Base-by-base conservation (phyloP, 2,329 filamentous ascomycete genomes). In the Albifimbria verrucaria region DNA sequence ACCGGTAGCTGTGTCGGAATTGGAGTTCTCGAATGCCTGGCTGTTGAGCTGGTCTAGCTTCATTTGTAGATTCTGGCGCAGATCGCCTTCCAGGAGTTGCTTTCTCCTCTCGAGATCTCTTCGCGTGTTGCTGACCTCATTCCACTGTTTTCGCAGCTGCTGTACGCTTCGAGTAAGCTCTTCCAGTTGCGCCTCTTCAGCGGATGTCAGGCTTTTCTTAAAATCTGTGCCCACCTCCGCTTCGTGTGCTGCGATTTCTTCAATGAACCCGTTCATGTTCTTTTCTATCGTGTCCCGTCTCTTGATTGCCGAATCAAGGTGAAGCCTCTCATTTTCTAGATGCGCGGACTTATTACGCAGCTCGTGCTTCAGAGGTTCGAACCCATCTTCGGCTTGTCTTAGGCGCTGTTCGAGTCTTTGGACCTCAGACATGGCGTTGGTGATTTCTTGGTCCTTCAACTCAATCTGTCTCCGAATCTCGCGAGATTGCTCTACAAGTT, bases 61-160 rank as follows among this genome's bases (percentile, higher is more conserved):
- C 62, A 92, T 88, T 63, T 88, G 86, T 43, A 99, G 78, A 63
- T 96, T 96, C 64, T 95, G 90, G n/a, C 88, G 86, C 47, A 99
- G 76, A 64, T 96, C 90, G 28, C 90, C 84, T 68, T 99, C 93
- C 24, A 97, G 79, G 36, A 90, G 83, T 50, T 88, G 86, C 73
- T 96, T 97, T 51, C 85, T 83, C 23, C 81, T 83, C 70, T 97
- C 92, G 2, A 95, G 77, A 52, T 92, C 88, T 58, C 89, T 83
- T 28, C 92, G 86, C 54, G 83, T 80, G 52, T 80, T 83, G 63
- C 88, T 91, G 45, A 92, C 71, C 52, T 90, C 86, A 48, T 89
- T 88, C 74, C 90, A 88, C 62, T 92, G 83, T 59, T 84, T 87
- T 57, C 90, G 85, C 44, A 97, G 73, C 42, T 88, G 83, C 62